A percentile compares a stretch with the other conserved stretches of the same genome.
Evolutionary conservation across 2,329 filamentous ascomycete genomes (phyloP).

Genomic region (Curvularia verruculosa): DNA sequence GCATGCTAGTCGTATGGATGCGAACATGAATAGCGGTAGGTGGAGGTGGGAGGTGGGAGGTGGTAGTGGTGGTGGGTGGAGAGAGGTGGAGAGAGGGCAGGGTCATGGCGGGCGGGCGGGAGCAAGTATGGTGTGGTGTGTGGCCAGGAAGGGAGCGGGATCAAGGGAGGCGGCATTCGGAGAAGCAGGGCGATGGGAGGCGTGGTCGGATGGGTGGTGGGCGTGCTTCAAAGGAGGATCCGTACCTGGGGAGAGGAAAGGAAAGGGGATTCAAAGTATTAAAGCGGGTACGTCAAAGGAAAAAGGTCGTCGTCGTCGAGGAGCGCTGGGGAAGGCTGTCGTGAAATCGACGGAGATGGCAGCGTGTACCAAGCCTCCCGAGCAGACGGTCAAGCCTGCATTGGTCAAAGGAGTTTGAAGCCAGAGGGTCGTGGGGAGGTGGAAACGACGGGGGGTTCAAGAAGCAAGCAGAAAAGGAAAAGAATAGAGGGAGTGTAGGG

Average conservation of each 20-base stretch:
- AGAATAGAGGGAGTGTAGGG: conserved; percentile 44
- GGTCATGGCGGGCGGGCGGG: conserved; percentile 14
- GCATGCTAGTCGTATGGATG: conserved; percentile 17
- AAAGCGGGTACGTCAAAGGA: conserved; percentile 48
- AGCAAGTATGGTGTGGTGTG: conserved; percentile 24
- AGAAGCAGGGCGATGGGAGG: conserved; percentile 15
- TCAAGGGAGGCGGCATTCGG: conserved; percentile 25
- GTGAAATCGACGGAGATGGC: conserved; percentile 48
- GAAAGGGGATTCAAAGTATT: conserved; percentile 40
- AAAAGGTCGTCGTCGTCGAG: conserved; percentile 30
- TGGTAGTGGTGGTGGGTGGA: conserved; percentile 13
- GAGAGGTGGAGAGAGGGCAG: conserved; percentile 16
- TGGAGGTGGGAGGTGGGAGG: too few species aligned
- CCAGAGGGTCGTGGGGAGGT: conserved; percentile 32
- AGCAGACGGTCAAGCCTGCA: conserved; percentile 48
- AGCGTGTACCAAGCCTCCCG: conserved; percentile 50
- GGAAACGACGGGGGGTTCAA: conserved; percentile 33
- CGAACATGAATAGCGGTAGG: too few species aligned
- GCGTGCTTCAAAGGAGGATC: conserved; percentile 27
- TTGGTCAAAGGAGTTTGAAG: conserved; percentile 40
- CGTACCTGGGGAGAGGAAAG: conserved; percentile 39
- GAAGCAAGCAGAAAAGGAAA: conserved; percentile 41
- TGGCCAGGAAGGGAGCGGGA: conserved; percentile 18
- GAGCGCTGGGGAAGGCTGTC: conserved; percentile 47
- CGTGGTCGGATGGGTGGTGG: conserved; percentile 9